Percentiles rank a stretch among this genome's conserved stretches.
Conservation (phyloP, 1,139 yeast genomes). For the Scheffersomyces stambukii region DNA sequence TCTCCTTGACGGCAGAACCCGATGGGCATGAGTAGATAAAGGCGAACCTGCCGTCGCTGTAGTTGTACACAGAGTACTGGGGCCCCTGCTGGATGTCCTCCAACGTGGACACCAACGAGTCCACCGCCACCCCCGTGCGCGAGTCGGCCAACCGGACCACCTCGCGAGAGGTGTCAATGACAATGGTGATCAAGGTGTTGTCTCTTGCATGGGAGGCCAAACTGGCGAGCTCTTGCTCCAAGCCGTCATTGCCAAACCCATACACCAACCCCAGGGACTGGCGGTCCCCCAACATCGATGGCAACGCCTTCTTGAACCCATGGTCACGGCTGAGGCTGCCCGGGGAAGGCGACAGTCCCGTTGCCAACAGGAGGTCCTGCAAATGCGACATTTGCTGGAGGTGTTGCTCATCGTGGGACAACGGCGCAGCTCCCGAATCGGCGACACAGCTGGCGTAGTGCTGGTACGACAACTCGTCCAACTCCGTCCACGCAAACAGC, state of each 20-base stretch:
- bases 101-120: conserved; percentile 20
- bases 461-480: conserved; percentile 53
- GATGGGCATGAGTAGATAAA: conserved; percentile 90
- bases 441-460: conserved; percentile 44
- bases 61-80: conserved; percentile 58
- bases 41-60: conserved; percentile 25
- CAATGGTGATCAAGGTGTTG: conserved; percentile 24
- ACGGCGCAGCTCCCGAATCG: conserved; percentile 34
- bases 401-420: conserved; percentile 57
- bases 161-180: too few relatives aligned
- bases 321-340: too few relatives aligned
- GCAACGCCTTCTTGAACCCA: conserved; percentile 26
- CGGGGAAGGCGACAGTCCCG: too few relatives aligned
- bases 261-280: conserved; percentile 22
- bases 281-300: conserved; percentile 28
- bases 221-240: conserved; percentile 20
- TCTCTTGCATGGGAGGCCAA: conserved; percentile 12
- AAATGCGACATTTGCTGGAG: conserved; percentile 32
- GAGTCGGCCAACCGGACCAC: too few relatives aligned
- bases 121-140: conserved; percentile 14
- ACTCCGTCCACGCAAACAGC: conserved; percentile 55
- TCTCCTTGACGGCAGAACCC: conserved; percentile 81
- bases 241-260: conserved; percentile 20
- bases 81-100: conserved; percentile 13
- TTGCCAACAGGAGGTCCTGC: conserved; percentile 18